These are phyloP conservation scores for Colletotrichum sp. DNA, from an alignment of 2,329 filamentous ascomycete genomes.

Conservation along the genomic window DNA sequence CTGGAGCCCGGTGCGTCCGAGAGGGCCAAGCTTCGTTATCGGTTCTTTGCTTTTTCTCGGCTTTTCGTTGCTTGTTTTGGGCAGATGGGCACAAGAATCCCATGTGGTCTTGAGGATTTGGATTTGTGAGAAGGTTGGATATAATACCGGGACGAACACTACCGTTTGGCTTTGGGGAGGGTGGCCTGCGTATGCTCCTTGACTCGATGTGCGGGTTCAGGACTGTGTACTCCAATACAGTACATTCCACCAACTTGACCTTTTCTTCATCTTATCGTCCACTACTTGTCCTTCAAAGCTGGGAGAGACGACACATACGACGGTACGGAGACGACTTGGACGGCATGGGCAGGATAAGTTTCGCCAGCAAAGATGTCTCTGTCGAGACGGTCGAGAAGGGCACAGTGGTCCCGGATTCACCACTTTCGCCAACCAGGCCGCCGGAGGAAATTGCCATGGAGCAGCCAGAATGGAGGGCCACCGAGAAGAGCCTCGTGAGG, in stretches of 20 bases:
- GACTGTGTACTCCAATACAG: not conserved
- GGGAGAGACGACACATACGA: not conserved
- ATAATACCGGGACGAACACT: not conserved
- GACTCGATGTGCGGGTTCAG: not conserved
- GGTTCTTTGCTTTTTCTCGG: not conserved
- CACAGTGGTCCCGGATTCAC: not conserved
- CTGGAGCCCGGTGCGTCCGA: not conserved
- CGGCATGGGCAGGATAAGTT: not conserved
- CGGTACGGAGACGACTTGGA: not conserved
- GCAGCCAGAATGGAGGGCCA: conserved; percentile 4
- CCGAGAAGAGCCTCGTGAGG: conserved; percentile 21
- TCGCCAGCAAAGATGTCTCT: not conserved
- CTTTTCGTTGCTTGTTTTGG: not conserved
- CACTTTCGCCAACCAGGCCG: not conserved
- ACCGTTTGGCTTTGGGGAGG: not conserved
- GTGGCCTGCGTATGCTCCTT: not conserved
- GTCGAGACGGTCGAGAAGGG: not conserved
- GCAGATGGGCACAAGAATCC: not conserved
- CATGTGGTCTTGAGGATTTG: not conserved
- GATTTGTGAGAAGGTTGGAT: not conserved
- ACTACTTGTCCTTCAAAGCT: not conserved
- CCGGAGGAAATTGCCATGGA: not conserved
- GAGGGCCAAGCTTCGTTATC: not conserved
- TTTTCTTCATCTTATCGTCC: not conserved
- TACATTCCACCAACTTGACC: not conserved